Base-by-base conservation (phyloP, 2,329 filamentous ascomycete species). In the Ceratocystis alfenasii region DNA sequence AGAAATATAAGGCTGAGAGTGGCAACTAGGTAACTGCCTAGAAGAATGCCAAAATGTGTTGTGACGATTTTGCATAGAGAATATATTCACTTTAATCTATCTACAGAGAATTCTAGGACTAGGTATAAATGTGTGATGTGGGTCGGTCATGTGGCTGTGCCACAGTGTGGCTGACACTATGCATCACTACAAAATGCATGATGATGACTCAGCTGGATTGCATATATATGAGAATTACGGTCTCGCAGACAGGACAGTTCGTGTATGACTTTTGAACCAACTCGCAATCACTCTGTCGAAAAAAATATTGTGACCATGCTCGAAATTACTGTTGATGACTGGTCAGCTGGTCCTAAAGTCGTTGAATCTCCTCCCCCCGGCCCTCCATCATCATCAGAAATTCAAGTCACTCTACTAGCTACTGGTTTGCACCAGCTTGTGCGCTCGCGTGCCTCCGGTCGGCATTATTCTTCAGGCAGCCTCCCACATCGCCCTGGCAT, bases 391-490 rank as follows among this genome's bases (percentile, higher is more conserved):
- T 33, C 48, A 20, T 36, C 20, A 1, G 63, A 64, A 45, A 30
- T 45, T 55, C 79, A 79, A 64, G 75, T 85, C 72, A 79, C 78
- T 68, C 75, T 85, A 68, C 70, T 81, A 61, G 81, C 81, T 12
- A 71, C 77, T 2, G 82, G 80, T 33, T 74, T 83, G 15, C 82
- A 83, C 71, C 76, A 77, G 12, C 73, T 85, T 3, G 82, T 85
- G 55, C 79, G 79, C 62, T 75, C 75, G 50, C 78, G 81, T 36
- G 82, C 82, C 20, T 69, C 77, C 1, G 82, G 83, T 1, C 75
- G 72, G n/a, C 83, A 85, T 73, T 85, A 83, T 74, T 77, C 78
- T 22, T 75, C 78, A 1, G 74, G 74, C 5, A 70, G 71, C 0
- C 77, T 81, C 0, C 83, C 82, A 0, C 80, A 83, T 70, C 73